Base-by-base conservation (phyloP, 768 basidiomycete species). In the Mrakia gelida region DNA sequence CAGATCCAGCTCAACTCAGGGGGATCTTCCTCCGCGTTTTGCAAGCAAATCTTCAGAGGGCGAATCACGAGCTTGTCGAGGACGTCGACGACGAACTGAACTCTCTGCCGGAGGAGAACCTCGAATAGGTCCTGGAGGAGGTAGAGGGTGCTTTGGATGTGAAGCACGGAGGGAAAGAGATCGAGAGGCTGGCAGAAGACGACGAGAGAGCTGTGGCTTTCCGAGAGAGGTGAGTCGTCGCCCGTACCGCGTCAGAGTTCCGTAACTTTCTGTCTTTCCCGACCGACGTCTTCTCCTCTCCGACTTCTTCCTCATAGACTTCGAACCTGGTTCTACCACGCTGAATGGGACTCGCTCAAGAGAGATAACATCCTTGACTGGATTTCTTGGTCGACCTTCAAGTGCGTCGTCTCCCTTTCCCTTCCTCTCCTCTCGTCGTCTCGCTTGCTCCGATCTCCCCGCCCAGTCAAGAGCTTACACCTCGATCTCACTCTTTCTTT, bases 381-480 rank as follows among this genome's bases (percentile, higher is more conserved):
- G 92, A 85, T 96, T 43, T 90, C 92, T 76, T 95, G 94, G 93
- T 88, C 89, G 32, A 90, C 92, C 81, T 95, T 90, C 84, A 91
- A 91, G 77, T 73, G 13, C 23, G 71, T 73, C 41, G 23, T 34
- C 23, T 68, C 54, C 41, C 83, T 92, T 26, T 84, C 89, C 2
- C 83, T 85, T 15, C 79, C 85, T 43, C 28, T 15, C 67, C 7
- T 34, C 65, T 38, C 34, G n/a, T 67, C 65, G 43, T 26, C 1
- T 10, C 21, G 30, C 56, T 28, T 49, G 5, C 26, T 21, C 56
- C 11, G 28, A 28, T 8, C 30, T 30, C 41, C 49, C 34, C 61
- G 32, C 49, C 23, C 6, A 26, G 13, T 43, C 43, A 28, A 28
- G 45, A 30, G 32, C 52, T 71, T 0, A 54, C 49, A 0, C 1